Evolutionary conservation across 2,329 filamentous ascomycete genomes (phyloP), one percentile per base, ranked within the genome.

Genomic region (Chrysoporthe puriensis): DNA sequence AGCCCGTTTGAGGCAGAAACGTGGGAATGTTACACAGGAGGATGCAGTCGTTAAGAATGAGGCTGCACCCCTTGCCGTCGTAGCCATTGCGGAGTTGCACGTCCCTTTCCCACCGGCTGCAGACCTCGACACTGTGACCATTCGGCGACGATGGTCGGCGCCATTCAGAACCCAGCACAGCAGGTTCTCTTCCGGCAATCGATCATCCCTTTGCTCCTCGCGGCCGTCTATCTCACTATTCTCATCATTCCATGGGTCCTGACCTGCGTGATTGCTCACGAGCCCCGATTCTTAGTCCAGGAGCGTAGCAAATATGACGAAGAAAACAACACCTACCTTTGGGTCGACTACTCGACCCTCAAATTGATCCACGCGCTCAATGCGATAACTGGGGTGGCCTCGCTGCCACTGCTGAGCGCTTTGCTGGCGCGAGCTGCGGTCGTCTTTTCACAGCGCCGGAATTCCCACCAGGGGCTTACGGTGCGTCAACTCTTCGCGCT

Each of bases 401-500:
- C 70, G 13, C 64, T 74, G 14, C 70, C 72, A 21, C 52, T 74
- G 56, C 57, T 74, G 7, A 69, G 58, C 42, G 59, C 62, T 3
- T 57, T 71, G 18, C 56, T 73, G 18, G 72, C 70, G 8, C 68
- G 70, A 14, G 71, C 70, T n/a, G 71, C 71, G 18, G 67, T 73
- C 34, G 67, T 72, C 18, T 70, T 70, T 64, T 66, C 69, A 13
- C 71, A 71, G 69, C 70, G 73, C 18, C 68, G 68, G 3, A 50
- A 60, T 5, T 50, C 43, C 1, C 62, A 62, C 52, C 70, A 73
- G 62, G 66, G 63, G 42, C 66, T 73, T 43, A 71, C 56, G 21
- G 54, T 69, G 14, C 64, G 68, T n/a, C 72, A 73, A 57, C 65
- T 73, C 7, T 73, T 73, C 50, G 68, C 68, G 16, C 72, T 74